Evolutionary conservation across 257 asterid genomes (phyloP).

Genomic region (Rehmannia glutinosa): DNA sequence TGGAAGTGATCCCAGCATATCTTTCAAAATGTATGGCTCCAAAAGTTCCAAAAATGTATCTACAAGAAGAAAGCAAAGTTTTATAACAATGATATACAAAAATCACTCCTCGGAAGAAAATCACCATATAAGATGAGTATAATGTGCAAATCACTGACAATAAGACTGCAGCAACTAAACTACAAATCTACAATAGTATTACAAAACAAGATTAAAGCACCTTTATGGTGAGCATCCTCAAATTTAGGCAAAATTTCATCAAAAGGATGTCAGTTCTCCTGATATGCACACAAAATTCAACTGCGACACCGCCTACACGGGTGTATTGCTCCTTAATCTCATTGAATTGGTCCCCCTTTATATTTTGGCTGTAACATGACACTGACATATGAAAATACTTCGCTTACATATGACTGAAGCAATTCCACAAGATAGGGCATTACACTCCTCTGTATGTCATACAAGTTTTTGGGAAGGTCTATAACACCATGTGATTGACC

Average conservation of each 20-base stretch:
- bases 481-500: constrained; percentile 85
- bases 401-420: constrained; percentile 77
- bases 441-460: constrained; percentile 53
- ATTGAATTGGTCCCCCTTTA: constrained; percentile 43
- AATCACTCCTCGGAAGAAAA: neutral
- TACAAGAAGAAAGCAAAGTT: constrained; percentile 23
- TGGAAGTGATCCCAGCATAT: constrained; percentile 94
- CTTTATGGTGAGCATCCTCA: constrained; percentile 67
- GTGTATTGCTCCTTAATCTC: constrained; percentile 85
- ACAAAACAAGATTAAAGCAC: constrained; percentile 27
- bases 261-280: constrained; percentile 88
- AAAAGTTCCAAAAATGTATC: constrained; percentile 94
- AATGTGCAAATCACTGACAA: neutral
- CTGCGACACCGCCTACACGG: constrained; percentile 96
- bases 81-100: constrained; percentile 6
- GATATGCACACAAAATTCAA: constrained; percentile 91
- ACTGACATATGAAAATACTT: constrained; percentile 88
- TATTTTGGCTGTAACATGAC: constrained; percentile 57
- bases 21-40: constrained; percentile 97
- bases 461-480: constrained; percentile 84
- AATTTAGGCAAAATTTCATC: constrained; percentile 71
- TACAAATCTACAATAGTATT: constrained; percentile 9
- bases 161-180: constrained; percentile 1
- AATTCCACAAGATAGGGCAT: constrained; percentile 86
- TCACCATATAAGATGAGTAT: constrained; percentile 8